Base-by-base conservation (phyloP, 2,329 filamentous ascomycete genomes). In the Trichoderma atroviride region DNA sequence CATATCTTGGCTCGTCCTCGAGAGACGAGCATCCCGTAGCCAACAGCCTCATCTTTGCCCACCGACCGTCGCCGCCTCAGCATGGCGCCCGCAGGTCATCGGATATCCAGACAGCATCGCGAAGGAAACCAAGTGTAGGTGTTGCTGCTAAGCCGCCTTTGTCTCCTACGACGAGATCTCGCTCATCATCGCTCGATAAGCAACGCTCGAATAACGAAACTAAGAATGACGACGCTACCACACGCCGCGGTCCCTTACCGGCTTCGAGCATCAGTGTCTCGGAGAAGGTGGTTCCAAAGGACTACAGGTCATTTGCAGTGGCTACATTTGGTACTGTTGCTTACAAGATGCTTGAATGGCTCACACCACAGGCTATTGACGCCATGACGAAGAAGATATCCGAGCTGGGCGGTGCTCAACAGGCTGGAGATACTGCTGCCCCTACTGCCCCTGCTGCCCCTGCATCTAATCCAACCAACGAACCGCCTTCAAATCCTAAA, bases 321-420 rank as follows among this genome's bases (percentile, higher is more conserved):
- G 89, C 89, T 71, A 80, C 90, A 9, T 91, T 91, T 73, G 88
- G 85, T 7, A 90, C 89, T 0, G 86, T 87, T 13, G 86, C 89
- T 13, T 89, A 91, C 77, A 90, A 89, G 74, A 91, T 91, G 88
- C 74, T 91, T 4, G 89, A 91, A 76, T 91, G 88, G 89, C 79
- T 91, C n/a, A 88, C 88, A 1, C 88, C 88, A 0, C 83, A 83
- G 67, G 85, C 83, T n/a, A 76, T 88, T 4, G 82, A 84, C 24
- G 80, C 81, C 11, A 83, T 88, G 78, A 80, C 82, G 0, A 75
- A 81, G 19, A 82, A 80, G 62, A 68, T 79, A 24, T 73, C 71
- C 6, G 72, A 74, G 5, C 63, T 71, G 22, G 62, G 71, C 5
- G 67, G 29, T 40, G 33, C 68, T 35, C 68, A 53, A 13, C 65